Conservation (phyloP, 805 yeast species). For the Barnettozyma pratensis region DNA sequence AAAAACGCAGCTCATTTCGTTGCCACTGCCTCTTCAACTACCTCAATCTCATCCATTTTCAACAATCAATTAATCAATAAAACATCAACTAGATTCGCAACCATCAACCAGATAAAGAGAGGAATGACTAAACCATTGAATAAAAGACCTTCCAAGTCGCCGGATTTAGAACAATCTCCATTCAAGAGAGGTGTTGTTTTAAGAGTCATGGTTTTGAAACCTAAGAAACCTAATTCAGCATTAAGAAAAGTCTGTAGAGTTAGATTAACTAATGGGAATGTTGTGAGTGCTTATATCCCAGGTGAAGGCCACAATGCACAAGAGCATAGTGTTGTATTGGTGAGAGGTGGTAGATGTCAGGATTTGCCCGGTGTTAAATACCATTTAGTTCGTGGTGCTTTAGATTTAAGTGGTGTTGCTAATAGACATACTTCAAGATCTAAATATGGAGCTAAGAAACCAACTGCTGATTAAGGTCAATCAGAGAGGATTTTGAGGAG, state of each 20-base stretch:
- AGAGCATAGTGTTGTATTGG: conserved; percentile 93
- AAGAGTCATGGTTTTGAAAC: conserved; percentile 91
- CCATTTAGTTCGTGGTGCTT: conserved; percentile 87
- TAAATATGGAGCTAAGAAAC: conserved; percentile 89
- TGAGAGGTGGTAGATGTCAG: conserved; percentile 97
- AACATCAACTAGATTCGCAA: conserved; percentile 39
- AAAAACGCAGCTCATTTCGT: conserved; percentile 5
- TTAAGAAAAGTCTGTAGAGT: conserved; percentile 97
- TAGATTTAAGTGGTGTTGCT: conserved; percentile 92
- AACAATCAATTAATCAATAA: conserved; percentile 9
- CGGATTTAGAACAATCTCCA: conserved; percentile 80
- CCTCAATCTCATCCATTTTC: conserved; percentile 8
- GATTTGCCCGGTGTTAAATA: conserved; percentile 98
- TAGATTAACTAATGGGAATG: conserved; percentile 82
- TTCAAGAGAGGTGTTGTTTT: conserved; percentile 90
- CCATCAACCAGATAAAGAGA: conserved; percentile 70
- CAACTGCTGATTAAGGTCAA: conserved; percentile 37
- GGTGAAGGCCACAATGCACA: conserved; percentile 99
- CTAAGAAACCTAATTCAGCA: conserved; percentile 98
- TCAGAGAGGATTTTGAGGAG: background rate
- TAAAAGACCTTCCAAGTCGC: conserved; percentile 53
- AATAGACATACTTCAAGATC: conserved; percentile 86
- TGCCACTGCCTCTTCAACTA: conserved; percentile 12
- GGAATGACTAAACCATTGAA: conserved; percentile 55
- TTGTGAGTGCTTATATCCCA: conserved; percentile 89